Conservation (phyloP, 495 filamentous ascomycete genomes). For the Aspergillus haitiensis region DNA sequence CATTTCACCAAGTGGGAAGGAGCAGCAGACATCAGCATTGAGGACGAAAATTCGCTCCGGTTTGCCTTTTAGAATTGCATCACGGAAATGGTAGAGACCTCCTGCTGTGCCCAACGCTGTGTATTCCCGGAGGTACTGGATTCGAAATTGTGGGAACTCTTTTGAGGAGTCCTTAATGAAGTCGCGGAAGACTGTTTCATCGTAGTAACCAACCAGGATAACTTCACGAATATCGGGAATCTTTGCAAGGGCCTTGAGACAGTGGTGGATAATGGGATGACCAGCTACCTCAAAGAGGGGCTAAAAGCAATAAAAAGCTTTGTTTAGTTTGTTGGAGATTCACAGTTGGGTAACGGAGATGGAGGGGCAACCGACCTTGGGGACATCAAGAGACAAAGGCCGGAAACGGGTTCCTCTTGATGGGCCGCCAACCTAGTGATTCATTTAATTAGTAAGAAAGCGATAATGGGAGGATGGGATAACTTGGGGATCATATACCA, state of each 20-base stretch:
- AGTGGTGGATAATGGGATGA: constrained; percentile 97
- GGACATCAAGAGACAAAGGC: constrained; percentile 93
- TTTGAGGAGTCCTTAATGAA: constrained; percentile 89
- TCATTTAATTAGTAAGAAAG: constrained; percentile 13
- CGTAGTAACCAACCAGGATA: constrained; percentile 97
- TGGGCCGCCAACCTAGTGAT: constrained; percentile 79
- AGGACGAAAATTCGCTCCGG: constrained; percentile 95
- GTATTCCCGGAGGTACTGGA: constrained; percentile 98
- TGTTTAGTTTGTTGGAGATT: constrained; percentile 21
- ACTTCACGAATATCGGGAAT: constrained; percentile 94
- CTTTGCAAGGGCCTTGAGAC: constrained; percentile 87
- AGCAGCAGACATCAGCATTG: constrained; percentile 99
- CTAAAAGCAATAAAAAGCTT: constrained; percentile 45
- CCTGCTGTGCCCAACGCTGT: constrained; percentile 94
- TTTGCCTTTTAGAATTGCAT: constrained; percentile 94
- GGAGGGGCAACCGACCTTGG: constrained; percentile 66
- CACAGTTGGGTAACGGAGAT: background rate
- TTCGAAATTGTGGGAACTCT: constrained; percentile 84
- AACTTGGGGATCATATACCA: constrained; percentile 43
- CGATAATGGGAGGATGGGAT: background rate
- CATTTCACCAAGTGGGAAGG: constrained; percentile 96
- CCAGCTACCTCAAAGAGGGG: constrained; percentile 98
- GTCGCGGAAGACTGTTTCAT: constrained; percentile 92
- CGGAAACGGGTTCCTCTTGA: constrained; percentile 95
- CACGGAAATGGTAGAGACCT: constrained; percentile 98